Evolutionary conservation across 805 yeast species (phyloP).

Genomic region (Candida ipomoeae): DNA sequence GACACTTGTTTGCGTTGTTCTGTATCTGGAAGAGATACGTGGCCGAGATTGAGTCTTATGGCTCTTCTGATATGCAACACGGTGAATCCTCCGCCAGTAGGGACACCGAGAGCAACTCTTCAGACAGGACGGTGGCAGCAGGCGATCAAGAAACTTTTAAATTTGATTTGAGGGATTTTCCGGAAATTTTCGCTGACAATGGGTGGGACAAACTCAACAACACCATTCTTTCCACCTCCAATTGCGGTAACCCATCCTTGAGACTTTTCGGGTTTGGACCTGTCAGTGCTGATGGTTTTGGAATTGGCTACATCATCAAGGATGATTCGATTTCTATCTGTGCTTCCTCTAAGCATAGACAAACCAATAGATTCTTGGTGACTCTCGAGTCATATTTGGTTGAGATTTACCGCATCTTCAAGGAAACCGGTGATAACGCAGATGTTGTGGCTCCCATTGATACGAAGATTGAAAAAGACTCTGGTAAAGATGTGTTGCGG

Average conservation of each 20-base stretch:
- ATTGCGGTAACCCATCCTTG: conserved; percentile 59
- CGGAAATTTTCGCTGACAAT: conserved; percentile 73
- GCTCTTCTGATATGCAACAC: conserved; percentile 7
- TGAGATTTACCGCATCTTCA: conserved; percentile 38
- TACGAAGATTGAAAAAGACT: conserved; percentile 19
- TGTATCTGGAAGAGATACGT: conserved; percentile 78
- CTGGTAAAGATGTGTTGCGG: not conserved
- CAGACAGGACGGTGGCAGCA: conserved; percentile 30
- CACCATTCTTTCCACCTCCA: conserved; percentile 57
- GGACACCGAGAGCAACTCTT: conserved; percentile 17
- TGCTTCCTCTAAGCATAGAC: conserved; percentile 58
- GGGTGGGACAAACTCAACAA: conserved; percentile 87
- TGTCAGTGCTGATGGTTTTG: conserved; percentile 54
- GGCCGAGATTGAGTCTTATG: conserved; percentile 19
- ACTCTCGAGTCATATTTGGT: conserved; percentile 48
- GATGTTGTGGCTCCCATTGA: conserved; percentile 23
- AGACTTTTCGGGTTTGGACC: conserved; percentile 60
- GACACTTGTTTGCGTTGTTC: conserved; percentile 83
- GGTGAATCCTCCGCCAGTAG: conserved; percentile 9
- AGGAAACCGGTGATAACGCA: conserved; percentile 20
- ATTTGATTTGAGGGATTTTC: conserved; percentile 39
- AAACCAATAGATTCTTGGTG: conserved; percentile 51
- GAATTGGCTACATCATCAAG: conserved; percentile 52
- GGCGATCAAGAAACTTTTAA: conserved; percentile 15
- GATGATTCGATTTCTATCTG: conserved; percentile 51